These are phyloP conservation scores for Puccinia horiana DNA, from an alignment of 1,284 basidiomycete genomes.

Conservation along the genomic window DNA sequence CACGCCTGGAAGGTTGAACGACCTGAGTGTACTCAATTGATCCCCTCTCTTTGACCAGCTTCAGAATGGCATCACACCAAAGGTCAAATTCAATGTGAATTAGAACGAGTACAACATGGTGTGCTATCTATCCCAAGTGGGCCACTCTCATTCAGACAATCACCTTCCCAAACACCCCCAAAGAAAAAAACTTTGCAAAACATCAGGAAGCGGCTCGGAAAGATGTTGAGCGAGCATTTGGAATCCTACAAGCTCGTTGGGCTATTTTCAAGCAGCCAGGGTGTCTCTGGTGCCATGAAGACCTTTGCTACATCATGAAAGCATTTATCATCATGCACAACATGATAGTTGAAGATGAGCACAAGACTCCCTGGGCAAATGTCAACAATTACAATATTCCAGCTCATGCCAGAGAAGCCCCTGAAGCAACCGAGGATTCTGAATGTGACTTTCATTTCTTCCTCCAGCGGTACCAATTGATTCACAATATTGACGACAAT, in stretches of 20 bases:
- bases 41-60: background rate
- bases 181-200: background rate
- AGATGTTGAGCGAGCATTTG: conserved; percentile 18
- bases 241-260: conserved; percentile 17
- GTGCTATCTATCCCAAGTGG: conserved; percentile 11
- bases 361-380: no score
- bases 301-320: conserved; percentile 13
- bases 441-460: no score
- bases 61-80: background rate
- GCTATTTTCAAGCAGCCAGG: background rate
- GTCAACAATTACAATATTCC: no score
- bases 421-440: no score
- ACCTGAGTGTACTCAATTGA: background rate
- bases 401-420: no score
- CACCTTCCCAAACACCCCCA: background rate
- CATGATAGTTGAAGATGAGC: conserved; percentile 24
- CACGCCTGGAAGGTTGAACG: background rate
- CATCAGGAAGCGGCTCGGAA: conserved; percentile 5
- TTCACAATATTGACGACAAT: no score
- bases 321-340: conserved; percentile 38
- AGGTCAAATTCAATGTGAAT: background rate
- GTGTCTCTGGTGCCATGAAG: background rate
- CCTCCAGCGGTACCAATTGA: background rate
- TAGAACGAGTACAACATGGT: background rate
- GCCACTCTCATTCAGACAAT: background rate